phyloP scores from a whole-genome alignment of 805 yeast species.

The Yarrowia hollandica region DNA sequence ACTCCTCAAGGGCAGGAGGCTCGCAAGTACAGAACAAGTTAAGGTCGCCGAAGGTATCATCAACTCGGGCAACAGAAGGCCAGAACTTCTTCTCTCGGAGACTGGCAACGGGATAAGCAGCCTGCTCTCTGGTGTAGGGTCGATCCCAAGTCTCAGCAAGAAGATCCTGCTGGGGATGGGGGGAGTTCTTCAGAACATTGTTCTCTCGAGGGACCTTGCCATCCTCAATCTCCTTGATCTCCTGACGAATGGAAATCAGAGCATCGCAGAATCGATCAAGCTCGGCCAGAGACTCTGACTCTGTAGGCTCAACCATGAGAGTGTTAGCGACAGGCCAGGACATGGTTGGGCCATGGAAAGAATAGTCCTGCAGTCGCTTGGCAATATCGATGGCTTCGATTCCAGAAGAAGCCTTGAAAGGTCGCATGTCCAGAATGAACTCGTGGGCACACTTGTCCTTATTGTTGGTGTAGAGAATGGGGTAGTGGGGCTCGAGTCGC shows the following conservation, averaged over 20 bases:
- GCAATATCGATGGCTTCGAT: conserved; percentile 96
- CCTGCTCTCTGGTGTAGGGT: conserved; percentile 89
- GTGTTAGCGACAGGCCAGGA: conserved; percentile 99
- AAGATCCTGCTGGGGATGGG: conserved; percentile 84
- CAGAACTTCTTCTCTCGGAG: conserved; percentile 79
- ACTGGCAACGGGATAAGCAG: conserved; percentile 85
- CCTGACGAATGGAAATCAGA: conserved; percentile 76
- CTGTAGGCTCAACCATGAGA: conserved; percentile 97
- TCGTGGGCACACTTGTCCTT: conserved; percentile 92
- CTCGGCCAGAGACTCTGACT: conserved; percentile 85
- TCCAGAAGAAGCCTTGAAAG: conserved; percentile 68
- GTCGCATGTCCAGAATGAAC: conserved; percentile 88
- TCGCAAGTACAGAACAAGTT: conserved; percentile 88
- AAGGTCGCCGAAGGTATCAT: conserved; percentile 93
- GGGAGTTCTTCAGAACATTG: conserved; percentile 79
- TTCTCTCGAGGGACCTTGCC: conserved; percentile 55
- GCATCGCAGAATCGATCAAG: conserved; percentile 88
- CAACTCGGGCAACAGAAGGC: conserved; percentile 92
- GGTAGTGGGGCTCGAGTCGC: conserved; percentile 66
- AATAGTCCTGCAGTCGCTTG: conserved; percentile 94
- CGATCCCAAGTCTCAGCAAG: conserved; percentile 75
- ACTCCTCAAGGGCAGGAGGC: conserved; percentile 33
- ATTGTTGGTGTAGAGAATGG: conserved; percentile 68
- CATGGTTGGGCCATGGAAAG: conserved; percentile 98
- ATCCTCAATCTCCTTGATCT: conserved; percentile 69